phyloP scores from a whole-genome alignment of 2,329 filamentous ascomycete genomes.

The Endocalyx cinctus region DNA sequence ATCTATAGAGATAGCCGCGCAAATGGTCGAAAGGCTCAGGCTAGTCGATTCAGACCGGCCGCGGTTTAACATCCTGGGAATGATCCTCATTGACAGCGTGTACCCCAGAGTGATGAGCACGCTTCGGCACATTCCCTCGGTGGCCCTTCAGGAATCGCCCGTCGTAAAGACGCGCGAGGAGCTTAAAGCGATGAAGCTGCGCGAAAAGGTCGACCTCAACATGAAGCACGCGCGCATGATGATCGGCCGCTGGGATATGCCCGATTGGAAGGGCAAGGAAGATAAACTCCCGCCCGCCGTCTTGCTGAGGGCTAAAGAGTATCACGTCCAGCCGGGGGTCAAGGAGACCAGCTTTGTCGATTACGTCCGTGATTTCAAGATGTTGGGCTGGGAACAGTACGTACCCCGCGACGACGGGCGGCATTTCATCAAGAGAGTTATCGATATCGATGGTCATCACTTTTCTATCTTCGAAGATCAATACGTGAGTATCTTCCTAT shows the following conservation, averaged over 20 bases:
- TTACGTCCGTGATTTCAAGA: slow-evolving; percentile 33
- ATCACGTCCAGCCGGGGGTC: slow-evolving; percentile 25
- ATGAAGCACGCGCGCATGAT: slow-evolving; percentile 28
- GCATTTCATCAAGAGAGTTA: slow-evolving; percentile 40
- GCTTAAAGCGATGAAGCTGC: slow-evolving; percentile 22
- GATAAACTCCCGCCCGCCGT: slow-evolving; percentile 34
- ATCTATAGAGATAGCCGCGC: slow-evolving; percentile 44
- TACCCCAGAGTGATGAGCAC: slow-evolving; percentile 27
- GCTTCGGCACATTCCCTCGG: slow-evolving; percentile 8
- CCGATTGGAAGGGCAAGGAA: slow-evolving; percentile 15
- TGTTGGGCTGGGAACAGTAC: slow-evolving; percentile 48
- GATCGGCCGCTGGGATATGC: slow-evolving; percentile 21
- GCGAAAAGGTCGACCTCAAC: slow-evolving; percentile 27
- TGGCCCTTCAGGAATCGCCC: slow-evolving; percentile 20
- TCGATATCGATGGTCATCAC: slow-evolving; percentile 49
- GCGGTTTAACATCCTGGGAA: slow-evolving; percentile 39
- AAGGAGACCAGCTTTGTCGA: slow-evolving; percentile 34
- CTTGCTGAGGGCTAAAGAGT: slow-evolving; percentile 41
- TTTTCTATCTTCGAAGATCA: slow-evolving; percentile 32
- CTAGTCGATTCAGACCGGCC: slow-evolving; percentile 15
- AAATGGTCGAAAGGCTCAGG: slow-evolving; percentile 29
- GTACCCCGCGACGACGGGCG: slow-evolving; percentile 24
- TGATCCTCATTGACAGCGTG: slow-evolving; percentile 50
- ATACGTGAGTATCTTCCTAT: slow-evolving; percentile 16
- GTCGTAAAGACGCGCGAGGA: slow-evolving; percentile 20